A percentile compares a stretch with the other conserved stretches of the same genome.
Evolutionary conservation across 768 basidiomycete genomes (phyloP).

Genomic region (Xanthoconium stramineum): DNA sequence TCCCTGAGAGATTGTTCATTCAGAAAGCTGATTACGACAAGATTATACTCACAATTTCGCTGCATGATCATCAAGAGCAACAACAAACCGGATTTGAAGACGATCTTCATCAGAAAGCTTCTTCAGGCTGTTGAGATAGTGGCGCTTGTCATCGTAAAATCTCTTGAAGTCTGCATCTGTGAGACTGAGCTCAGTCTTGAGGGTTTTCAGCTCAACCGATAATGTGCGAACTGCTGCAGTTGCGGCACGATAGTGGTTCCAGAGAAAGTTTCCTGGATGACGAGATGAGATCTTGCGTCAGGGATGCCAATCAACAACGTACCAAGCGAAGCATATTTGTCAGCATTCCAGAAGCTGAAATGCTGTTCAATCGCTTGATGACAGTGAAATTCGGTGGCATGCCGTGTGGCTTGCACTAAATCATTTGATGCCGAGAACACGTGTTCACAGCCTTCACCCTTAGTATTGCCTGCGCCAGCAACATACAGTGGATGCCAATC

Average conservation of each 20-base stretch:
- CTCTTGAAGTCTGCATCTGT: background rate
- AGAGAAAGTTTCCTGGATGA: background rate
- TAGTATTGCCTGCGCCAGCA: background rate
- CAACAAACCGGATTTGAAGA: background rate
- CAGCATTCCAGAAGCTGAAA: background rate
- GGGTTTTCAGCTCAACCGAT: background rate
- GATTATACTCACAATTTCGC: background rate
- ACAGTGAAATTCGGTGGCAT: background rate
- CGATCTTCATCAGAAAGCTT: background rate
- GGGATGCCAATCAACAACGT: background rate
- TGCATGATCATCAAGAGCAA: background rate
- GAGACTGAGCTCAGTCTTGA: background rate
- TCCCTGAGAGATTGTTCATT: background rate
- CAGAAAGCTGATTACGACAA: background rate
- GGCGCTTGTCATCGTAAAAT: background rate
- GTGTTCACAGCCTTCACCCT: background rate
- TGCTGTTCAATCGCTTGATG: background rate
- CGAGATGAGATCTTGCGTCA: too few relatives aligned
- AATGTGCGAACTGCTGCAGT: background rate
- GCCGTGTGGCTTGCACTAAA: background rate
- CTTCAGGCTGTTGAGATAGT: background rate
- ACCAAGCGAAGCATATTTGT: background rate
- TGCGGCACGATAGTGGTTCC: background rate
- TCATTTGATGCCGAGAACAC: background rate
- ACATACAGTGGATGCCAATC: constrained; percentile 1